phyloP scores from a whole-genome alignment of 306 rosid species.

The Phaseolus lunatus region DNA sequence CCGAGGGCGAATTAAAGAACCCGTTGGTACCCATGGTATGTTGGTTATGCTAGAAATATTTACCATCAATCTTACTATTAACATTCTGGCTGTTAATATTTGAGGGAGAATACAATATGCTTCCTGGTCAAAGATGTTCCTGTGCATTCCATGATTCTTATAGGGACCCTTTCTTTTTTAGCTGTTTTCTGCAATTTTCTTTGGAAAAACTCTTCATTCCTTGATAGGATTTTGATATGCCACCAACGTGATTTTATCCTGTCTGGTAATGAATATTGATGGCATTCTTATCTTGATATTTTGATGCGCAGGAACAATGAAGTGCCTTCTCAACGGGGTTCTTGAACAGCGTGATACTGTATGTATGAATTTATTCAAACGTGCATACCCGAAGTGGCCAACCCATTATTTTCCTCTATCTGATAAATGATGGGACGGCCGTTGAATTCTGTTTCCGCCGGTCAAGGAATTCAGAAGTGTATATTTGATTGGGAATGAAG shows the following conservation, averaged over 20 bases:
- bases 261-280: background rate
- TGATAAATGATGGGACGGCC: slow-evolving; percentile 53
- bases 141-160: slow-evolving; percentile 15
- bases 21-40: slow-evolving; percentile 97
- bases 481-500: slow-evolving; percentile 80
- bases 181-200: background rate
- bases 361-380: slow-evolving; percentile 87
- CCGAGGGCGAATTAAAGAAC: slow-evolving; percentile 93
- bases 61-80: slow-evolving; percentile 8
- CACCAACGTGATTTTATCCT: too few relatives aligned
- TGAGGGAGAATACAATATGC: slow-evolving; percentile 6
- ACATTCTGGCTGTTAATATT: slow-evolving; percentile 19
- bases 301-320: slow-evolving; percentile 72
- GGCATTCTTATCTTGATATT: background rate
- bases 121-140: background rate
- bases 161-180: background rate
- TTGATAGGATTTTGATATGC: background rate
- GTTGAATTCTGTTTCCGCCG: slow-evolving; percentile 37
- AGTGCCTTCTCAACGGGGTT: slow-evolving; percentile 81
- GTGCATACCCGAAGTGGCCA: slow-evolving; percentile 92
- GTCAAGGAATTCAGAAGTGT: slow-evolving; percentile 45
- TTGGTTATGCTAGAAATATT: slow-evolving; percentile 48
- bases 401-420: slow-evolving; percentile 61
- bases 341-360: slow-evolving; percentile 87
- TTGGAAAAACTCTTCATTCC: background rate